These are phyloP conservation scores for Calocera cornea DNA, from an alignment of 768 basidiomycete genomes.

Conservation along the genomic window DNA sequence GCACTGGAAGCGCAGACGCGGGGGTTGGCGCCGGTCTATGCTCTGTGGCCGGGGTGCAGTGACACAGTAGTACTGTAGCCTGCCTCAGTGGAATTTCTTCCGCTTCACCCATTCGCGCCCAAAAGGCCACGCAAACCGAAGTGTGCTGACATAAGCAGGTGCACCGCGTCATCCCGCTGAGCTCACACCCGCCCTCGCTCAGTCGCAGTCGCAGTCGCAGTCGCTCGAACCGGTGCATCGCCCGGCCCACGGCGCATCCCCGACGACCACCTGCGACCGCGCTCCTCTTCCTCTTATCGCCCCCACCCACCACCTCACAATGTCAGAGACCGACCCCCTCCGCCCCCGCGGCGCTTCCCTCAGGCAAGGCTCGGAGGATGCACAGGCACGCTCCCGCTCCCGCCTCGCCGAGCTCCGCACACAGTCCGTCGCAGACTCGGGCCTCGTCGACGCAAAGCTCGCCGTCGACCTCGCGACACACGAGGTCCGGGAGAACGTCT, in stretches of 20 bases:
- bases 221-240: not conserved
- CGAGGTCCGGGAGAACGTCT: conserved; percentile 86
- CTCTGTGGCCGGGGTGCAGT: no score
- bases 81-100: not conserved
- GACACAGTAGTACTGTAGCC: no score
- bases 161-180: not conserved
- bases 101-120: no score
- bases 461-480: conserved; percentile 79
- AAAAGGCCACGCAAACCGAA: no score
- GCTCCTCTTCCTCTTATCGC: not conserved
- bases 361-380: no score
- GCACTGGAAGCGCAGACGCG: not conserved
- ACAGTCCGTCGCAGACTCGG: not conserved
- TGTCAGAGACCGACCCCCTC: not conserved
- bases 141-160: not conserved
- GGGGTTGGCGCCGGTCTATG: no score
- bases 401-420: not conserved
- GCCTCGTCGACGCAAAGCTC: conserved; percentile 54
- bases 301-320: not conserved
- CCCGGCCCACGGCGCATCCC: not conserved
- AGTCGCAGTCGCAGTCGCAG: not conserved
- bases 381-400: not conserved
- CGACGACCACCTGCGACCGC: not conserved
- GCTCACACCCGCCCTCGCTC: not conserved
- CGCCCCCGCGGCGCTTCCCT: not conserved